phyloP scores from a whole-genome alignment of 2,329 filamentous ascomycete species.

The Dothiorella sarmentorum region DNA sequence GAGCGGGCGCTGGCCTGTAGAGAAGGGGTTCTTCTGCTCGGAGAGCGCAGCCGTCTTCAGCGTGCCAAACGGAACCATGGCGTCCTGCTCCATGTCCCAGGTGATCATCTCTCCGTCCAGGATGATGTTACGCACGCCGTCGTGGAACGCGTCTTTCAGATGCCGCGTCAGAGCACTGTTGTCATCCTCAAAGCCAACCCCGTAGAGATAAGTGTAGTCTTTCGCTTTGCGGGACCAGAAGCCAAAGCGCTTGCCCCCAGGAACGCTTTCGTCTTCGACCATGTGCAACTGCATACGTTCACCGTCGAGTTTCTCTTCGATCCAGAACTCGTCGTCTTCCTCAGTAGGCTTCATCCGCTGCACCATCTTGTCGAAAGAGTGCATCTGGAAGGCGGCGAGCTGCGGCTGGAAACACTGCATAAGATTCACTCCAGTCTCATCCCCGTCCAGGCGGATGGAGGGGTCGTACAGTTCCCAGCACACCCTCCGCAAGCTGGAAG shows the following conservation, averaged over 20 bases:
- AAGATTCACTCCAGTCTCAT: conserved; percentile 69
- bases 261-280: conserved; percentile 62
- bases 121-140: conserved; percentile 79
- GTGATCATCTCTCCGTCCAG: conserved; percentile 98
- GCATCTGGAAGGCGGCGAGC: conserved; percentile 85
- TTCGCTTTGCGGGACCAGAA: conserved; percentile 98
- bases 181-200: conserved; percentile 68
- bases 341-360: conserved; percentile 62
- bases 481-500: conserved; percentile 81
- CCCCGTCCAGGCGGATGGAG: conserved; percentile 66
- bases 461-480: conserved; percentile 91
- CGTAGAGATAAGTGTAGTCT: conserved; percentile 94
- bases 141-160: conserved; percentile 70
- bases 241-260: conserved; percentile 69
- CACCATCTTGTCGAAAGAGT: conserved; percentile 77
- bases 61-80: conserved; percentile 84
- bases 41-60: conserved; percentile 85
- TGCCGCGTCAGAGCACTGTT: conserved; percentile 77
- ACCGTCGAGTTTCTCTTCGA: conserved; percentile 95
- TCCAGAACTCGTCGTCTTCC: conserved; percentile 81
- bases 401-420: conserved; percentile 98
- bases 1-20: conserved; percentile 67
- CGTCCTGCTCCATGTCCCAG: conserved; percentile 84
- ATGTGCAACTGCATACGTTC: conserved; percentile 98
- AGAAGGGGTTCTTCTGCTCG: conserved; percentile 70